Evolutionary conservation across 129 eudicot species (phyloP).

Genomic region (Sambucus nigra): DNA sequence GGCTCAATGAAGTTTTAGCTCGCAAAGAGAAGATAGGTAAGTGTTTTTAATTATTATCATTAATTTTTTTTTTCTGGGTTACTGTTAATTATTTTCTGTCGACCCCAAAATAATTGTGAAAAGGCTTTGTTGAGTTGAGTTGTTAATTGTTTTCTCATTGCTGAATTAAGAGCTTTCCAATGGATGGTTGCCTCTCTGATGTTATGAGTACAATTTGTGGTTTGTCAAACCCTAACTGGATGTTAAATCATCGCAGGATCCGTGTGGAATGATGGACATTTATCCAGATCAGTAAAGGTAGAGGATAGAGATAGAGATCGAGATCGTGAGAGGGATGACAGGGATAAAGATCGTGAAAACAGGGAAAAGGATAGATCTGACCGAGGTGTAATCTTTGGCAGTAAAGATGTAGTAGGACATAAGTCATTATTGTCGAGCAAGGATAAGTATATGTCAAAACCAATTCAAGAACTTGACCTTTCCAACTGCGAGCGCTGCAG

Average conservation of each 20-base stretch:
- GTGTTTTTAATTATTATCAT: not conserved
- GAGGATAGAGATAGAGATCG: conserved; percentile 31
- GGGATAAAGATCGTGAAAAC: conserved; percentile 32
- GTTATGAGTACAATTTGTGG: not conserved
- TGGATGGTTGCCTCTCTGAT: not conserved
- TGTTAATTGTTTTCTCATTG: not conserved
- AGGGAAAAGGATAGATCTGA: conserved; percentile 42
- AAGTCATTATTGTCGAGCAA: conserved; percentile 38
- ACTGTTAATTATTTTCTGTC: no score
- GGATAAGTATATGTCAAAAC: conserved; percentile 65
- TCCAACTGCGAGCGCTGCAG: conserved; percentile 83
- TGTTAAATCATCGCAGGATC: conserved; percentile 31
- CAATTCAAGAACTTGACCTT: conserved; percentile 91
- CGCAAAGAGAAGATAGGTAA: conserved; percentile 43
- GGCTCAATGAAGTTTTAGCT: conserved; percentile 47
- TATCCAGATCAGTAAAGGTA: conserved; percentile 31
- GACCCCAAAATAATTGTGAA: no score
- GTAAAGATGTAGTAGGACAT: conserved; percentile 38
- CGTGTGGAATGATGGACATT: conserved; percentile 36
- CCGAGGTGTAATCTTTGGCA: conserved; percentile 25
- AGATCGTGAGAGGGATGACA: conserved; percentile 34
- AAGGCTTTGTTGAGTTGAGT: no score
- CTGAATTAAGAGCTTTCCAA: not conserved
- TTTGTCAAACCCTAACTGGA: not conserved
- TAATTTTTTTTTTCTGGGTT: not conserved